These are phyloP conservation scores for Pythium utonaiense DNA, from an alignment of 352 stramenopile genomes.

Conservation along the genomic window DNA sequence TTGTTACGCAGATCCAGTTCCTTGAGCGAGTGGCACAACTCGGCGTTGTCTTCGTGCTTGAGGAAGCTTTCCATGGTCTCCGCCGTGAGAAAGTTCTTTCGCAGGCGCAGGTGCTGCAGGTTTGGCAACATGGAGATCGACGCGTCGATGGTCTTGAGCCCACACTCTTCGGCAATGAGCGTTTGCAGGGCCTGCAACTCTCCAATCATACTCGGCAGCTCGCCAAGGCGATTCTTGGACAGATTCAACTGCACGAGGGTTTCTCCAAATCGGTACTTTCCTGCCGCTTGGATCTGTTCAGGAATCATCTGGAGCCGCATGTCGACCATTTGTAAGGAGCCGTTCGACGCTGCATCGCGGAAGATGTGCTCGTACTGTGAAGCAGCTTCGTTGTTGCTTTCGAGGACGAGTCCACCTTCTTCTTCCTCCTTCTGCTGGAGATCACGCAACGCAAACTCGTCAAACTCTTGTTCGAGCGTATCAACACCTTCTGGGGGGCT, in stretches of 20 bases:
- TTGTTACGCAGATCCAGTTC: conserved; percentile 79
- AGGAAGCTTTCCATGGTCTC: conserved; percentile 48
- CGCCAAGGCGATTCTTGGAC: conserved; percentile 61
- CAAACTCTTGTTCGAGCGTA: conserved; percentile 59
- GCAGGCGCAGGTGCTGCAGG: conserved; percentile 59
- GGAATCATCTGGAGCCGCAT: conserved; percentile 55
- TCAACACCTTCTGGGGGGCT: conserved; percentile 57
- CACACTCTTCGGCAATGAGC: conserved; percentile 68
- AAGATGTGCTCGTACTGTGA: conserved; percentile 61
- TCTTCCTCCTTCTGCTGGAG: conserved; percentile 41
- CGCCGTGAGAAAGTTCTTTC: conserved; percentile 72
- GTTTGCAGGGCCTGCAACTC: conserved; percentile 53
- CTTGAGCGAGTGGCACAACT: conserved; percentile 45
- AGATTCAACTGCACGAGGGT: conserved; percentile 63
- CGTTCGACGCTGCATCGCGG: conserved; percentile 53
- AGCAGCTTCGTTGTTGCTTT: conserved; percentile 12
- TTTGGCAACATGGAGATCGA: conserved; percentile 48
- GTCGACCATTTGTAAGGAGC: conserved; percentile 45
- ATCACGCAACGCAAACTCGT: conserved; percentile 57
- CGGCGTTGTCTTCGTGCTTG: conserved; percentile 17
- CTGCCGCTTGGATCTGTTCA: conserved; percentile 29
- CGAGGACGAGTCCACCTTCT: conserved; percentile 18
- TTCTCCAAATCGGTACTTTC: conserved; percentile 49
- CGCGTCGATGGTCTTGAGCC: conserved; percentile 44
- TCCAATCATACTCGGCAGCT: conserved; percentile 43